Evolutionary conservation across 331 rosid genomes (phyloP).

Genomic region (Malus hybrid): DNA sequence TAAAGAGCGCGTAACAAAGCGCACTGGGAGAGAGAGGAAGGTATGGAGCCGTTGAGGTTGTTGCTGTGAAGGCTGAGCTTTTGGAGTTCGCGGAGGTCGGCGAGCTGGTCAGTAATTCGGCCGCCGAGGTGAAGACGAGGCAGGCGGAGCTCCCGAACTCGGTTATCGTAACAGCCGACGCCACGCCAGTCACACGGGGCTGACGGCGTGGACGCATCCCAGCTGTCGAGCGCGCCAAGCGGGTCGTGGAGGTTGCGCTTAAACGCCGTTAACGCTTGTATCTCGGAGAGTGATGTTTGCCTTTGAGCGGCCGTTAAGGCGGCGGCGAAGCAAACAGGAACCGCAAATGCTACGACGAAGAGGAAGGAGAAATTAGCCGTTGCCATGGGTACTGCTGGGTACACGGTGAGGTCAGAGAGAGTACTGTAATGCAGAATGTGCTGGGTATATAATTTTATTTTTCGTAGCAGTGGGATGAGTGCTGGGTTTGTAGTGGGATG

Average conservation of each 20-base stretch:
- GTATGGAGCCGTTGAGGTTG: constrained; percentile 55
- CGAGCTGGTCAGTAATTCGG: constrained; percentile 33
- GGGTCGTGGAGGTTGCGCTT: constrained; percentile 56
- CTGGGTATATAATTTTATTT: background rate
- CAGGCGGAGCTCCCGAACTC: constrained; percentile 47
- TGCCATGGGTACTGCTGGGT: constrained; percentile 1
- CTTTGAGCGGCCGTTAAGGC: constrained; percentile 12
- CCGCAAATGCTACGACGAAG: constrained; percentile 24
- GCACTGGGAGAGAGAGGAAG: constrained; percentile 54
- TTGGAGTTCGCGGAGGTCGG: constrained; percentile 35
- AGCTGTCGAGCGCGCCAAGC: constrained; percentile 41
- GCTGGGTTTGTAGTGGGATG: constrained; percentile 2
- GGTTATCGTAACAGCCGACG: constrained; percentile 37
- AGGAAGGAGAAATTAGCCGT: constrained; percentile 13
- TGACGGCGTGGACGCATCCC: constrained; percentile 51
- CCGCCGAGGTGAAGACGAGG: constrained; percentile 68
- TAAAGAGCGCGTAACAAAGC: constrained; percentile 54
- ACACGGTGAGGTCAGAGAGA: background rate
- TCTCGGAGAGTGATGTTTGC: constrained; percentile 17
- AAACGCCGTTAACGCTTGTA: constrained; percentile 46
- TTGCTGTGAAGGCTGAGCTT: constrained; percentile 68
- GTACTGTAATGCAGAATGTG: background rate
- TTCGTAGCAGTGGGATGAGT: background rate
- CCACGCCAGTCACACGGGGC: constrained; percentile 89
- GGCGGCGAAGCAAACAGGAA: constrained; percentile 22